Base-by-base conservation (phyloP, 75 land plant genomes). In the Chamaecyparis obtusa region DNA sequence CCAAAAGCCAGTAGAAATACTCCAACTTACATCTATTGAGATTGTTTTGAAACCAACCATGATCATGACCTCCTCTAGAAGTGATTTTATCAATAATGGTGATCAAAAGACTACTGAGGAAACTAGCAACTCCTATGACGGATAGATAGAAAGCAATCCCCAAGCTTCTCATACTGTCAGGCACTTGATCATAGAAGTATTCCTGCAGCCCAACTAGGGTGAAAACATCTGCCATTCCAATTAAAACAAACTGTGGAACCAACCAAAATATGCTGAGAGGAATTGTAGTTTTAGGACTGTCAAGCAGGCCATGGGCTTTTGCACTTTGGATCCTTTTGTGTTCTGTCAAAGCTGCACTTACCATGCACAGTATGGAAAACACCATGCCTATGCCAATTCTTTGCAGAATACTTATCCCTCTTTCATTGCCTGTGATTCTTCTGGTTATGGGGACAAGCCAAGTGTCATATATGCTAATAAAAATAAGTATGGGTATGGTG, bases 81-180 rank as follows among this genome's bases (percentile, higher is more conserved):
- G 87, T 91, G 17, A 87, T 64, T 30, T 57, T 85, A 17, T 83
- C 86, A 8, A 90, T 83, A 7, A 67, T 86, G 55, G 83, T 88
- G 71, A 90, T 84, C 24, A 92, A 86, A 30, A 90, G 39, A 48
- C 88, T 90, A 41, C 90, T 90, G 32, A 92, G n/a, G 84, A 92
- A 92, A 74, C 88, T 88, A 16, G 89, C 91, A 39, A 90, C 90
- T 13, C 88, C 91, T 32, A 87, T 87, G n/a, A 87, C 86, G 36
- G 88, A 87, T 36, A 92, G 85, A n/a, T n/a, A n/a, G n/a, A n/a
- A n/a, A n/a, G n/a, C n/a, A n/a, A n/a, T n/a, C n/a, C n/a, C n/a
- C n/a, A n/a, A n/a, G n/a, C n/a, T n/a, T n/a, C n/a, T n/a, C n/a
- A n/a, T n/a, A n/a, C n/a, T n/a, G n/a, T n/a, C n/a, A n/a, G n/a